Conservation (phyloP, 352 stramenopile genomes). For the Phytophthora pseudosyringae region DNA sequence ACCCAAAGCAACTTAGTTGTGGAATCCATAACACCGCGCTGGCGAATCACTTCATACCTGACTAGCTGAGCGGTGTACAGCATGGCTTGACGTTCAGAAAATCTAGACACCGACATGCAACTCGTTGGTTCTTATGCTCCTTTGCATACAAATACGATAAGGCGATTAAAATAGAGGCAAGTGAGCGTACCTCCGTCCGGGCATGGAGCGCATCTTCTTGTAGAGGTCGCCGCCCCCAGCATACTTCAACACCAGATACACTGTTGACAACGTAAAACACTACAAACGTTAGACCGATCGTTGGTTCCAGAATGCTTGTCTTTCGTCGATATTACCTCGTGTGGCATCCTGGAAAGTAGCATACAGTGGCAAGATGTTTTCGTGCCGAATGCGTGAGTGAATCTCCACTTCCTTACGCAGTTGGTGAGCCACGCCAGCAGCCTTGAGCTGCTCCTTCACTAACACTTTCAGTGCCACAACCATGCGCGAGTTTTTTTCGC, state of each 20-base stretch:
- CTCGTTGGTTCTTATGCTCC: not conserved
- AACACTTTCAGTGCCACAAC: conserved; percentile 92
- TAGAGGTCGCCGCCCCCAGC: conserved; percentile 86
- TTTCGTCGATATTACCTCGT: conserved; percentile 37
- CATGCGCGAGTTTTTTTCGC: conserved; percentile 82
- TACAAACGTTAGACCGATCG: conserved; percentile 1
- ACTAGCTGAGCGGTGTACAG: conserved; percentile 77
- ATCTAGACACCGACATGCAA: conserved; percentile 30
- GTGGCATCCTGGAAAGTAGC: conserved; percentile 84
- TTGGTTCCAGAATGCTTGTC: not conserved
- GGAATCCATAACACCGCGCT: not conserved
- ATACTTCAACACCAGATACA: conserved; percentile 92
- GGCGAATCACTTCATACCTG: conserved; percentile 37
- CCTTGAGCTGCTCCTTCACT: conserved; percentile 86
- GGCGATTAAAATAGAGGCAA: not conserved
- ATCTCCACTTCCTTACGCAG: conserved; percentile 93
- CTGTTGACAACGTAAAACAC: conserved; percentile 23
- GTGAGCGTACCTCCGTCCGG: conserved; percentile 45
- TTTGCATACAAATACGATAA: not conserved
- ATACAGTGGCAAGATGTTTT: conserved; percentile 89
- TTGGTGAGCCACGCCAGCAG: conserved; percentile 73
- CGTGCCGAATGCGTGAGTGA: conserved; percentile 88
- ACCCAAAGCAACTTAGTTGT: not conserved
- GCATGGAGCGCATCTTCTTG: conserved; percentile 71
- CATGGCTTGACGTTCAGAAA: conserved; percentile 69